Percentiles rank a stretch among this genome's conserved stretches.
Conservation (phyloP, 768 basidiomycete genomes). For the Tricholoma matsutake region DNA sequence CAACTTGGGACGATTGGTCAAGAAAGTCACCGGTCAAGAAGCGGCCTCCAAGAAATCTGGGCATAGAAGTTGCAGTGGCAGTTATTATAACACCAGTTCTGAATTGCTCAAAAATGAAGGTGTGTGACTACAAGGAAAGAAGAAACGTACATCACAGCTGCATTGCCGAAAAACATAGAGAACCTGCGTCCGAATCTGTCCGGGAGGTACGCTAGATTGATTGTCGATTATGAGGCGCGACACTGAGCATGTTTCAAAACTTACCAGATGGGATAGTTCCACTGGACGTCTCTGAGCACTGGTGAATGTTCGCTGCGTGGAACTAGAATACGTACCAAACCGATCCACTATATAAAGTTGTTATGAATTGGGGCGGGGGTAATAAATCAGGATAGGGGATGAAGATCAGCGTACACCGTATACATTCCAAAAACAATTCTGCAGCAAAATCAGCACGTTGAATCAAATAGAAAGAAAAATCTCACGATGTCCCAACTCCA, state of each 20-base stretch:
- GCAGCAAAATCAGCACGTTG: not conserved
- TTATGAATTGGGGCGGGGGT: not conserved
- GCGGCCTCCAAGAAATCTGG: conserved; percentile 47
- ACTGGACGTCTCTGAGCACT: conserved; percentile 17
- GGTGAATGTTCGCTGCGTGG: conserved; percentile 18
- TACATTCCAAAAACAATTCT: conserved; percentile 55
- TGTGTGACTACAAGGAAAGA: not conserved
- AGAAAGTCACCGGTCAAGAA: conserved; percentile 43
- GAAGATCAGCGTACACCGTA: conserved; percentile 33
- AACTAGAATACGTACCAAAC: conserved; percentile 35
- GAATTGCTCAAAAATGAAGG: conserved; percentile 1
- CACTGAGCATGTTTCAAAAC: conserved; percentile 1
- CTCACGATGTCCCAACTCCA: conserved; percentile 41
- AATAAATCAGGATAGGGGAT: conserved; percentile 4
- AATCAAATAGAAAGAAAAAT: not conserved
- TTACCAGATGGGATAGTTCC: conserved; percentile 44
- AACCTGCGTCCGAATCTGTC: conserved; percentile 49
- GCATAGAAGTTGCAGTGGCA: conserved; percentile 41
- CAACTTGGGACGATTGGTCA: not conserved
- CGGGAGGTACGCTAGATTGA: conserved; percentile 37
- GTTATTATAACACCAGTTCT: conserved; percentile 48
- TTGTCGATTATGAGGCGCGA: not conserved
- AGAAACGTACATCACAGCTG: conserved; percentile 38
- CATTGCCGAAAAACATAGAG: conserved; percentile 48
- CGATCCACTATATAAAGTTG: conserved; percentile 29